These are phyloP conservation scores for Spiraea crenata DNA, from an alignment of 331 rosid genomes.

Conservation along the genomic window DNA sequence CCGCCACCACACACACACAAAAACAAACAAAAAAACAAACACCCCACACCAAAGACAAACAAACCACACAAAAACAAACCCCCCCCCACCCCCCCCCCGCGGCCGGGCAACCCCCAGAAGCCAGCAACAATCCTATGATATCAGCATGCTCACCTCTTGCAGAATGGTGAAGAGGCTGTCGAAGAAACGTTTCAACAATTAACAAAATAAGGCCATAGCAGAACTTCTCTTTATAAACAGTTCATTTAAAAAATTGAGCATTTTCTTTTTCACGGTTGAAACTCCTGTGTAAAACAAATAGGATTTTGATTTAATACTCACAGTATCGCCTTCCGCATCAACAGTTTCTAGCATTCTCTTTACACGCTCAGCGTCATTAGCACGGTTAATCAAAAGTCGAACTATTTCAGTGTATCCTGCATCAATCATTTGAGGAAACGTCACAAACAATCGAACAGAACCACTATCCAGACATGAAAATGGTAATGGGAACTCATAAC, in stretches of 20 bases:
- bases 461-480: neutral
- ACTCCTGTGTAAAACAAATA: neutral
- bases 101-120: no score
- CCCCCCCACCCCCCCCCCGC: no score
- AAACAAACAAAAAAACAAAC: no score
- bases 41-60: no score
- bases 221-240: neutral
- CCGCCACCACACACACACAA: no score
- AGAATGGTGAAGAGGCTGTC: constrained; percentile 92
- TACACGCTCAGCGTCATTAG: constrained; percentile 40
- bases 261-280: neutral
- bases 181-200: constrained; percentile 17
- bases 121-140: constrained; percentile 52
- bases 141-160: constrained; percentile 83
- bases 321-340: constrained; percentile 92
- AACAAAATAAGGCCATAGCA: neutral
- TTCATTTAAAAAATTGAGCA: neutral
- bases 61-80: no score
- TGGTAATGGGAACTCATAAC: neutral
- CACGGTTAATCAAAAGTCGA: constrained; percentile 58
- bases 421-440: neutral
- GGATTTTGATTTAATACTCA: constrained; percentile 38
- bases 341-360: constrained; percentile 82
- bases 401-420: constrained; percentile 76
- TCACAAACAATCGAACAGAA: neutral